Conservation (phyloP, 768 basidiomycete genomes). For the Hericium erinaceus region DNA sequence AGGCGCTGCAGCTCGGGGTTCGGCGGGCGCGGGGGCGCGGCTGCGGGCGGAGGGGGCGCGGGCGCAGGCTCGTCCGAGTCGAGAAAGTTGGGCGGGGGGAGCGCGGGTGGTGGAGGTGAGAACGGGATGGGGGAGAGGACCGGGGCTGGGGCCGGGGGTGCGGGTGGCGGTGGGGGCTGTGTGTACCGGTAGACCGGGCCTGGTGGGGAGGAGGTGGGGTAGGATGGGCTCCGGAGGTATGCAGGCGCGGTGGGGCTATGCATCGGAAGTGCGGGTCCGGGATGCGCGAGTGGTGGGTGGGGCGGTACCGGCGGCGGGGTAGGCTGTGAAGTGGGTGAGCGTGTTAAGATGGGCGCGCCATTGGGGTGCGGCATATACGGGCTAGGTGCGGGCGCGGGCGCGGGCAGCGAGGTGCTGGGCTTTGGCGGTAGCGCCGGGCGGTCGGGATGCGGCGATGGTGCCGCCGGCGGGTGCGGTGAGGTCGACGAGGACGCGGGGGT, state of each 20-base stretch:
- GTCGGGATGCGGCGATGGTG: neutral
- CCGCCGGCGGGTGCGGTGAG: neutral
- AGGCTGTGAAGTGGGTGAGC: neutral
- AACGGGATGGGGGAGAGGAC: neutral
- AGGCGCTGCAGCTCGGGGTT: conserved; percentile 84
- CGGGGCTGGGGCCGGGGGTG: neutral
- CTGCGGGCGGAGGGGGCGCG: conserved; percentile 16
- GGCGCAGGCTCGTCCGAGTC: conserved; percentile 44
- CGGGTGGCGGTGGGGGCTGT: neutral
- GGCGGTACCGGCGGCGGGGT: conserved; percentile 5
- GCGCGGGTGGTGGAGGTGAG: conserved; percentile 3
- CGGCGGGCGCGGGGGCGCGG: conserved; percentile 70
- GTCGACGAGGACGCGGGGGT: neutral
- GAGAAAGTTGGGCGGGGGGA: conserved; percentile 43
- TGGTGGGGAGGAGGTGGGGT: conserved; percentile 20
- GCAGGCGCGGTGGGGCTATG: neutral
- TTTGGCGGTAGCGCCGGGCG: neutral
- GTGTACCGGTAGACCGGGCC: neutral
- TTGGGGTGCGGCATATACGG: too few relatives aligned
- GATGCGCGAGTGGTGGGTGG: conserved; percentile 5
- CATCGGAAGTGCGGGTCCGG: conserved; percentile 3
- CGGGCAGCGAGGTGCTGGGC: neutral
- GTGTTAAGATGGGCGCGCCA: too few relatives aligned
- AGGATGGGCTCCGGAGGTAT: conserved; percentile 1
- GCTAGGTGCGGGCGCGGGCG: too few relatives aligned